These are phyloP conservation scores for Rhytidiadelphus loreus DNA, from an alignment of 225 moss, liverwort and hornwort genomes.

Conservation along the genomic window DNA sequence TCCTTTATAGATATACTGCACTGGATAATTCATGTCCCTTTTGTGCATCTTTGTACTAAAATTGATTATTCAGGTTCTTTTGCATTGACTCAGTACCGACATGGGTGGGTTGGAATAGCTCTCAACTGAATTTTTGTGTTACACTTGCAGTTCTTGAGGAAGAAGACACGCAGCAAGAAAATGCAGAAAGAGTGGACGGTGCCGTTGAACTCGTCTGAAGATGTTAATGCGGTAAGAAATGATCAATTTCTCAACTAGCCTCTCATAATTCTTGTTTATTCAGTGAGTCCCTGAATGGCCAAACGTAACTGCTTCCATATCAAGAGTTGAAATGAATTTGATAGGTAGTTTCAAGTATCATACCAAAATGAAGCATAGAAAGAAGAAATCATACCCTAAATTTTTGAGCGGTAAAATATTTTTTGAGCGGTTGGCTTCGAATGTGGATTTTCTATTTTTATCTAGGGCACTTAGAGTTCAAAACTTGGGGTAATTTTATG, in stretches of 20 bases:
- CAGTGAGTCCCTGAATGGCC: neutral
- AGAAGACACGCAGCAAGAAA: slow-evolving; percentile 74
- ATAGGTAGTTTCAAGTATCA: neutral
- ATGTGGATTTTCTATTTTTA: neutral
- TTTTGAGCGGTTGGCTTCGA: neutral
- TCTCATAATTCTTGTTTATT: neutral
- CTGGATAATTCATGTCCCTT: neutral
- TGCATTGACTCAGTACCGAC: neutral
- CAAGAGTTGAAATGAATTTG: neutral
- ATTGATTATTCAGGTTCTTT: too few relatives aligned
- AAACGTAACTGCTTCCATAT: neutral
- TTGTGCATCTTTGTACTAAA: neutral
- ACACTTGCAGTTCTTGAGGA: slow-evolving; percentile 61
- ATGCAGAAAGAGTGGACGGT: slow-evolving; percentile 72
- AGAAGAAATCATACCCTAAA: neutral
- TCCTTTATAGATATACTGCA: neutral
- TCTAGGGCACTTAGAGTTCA: neutral
- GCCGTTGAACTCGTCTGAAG: slow-evolving; percentile 46
- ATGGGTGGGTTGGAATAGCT: neutral
- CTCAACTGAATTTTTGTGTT: neutral
- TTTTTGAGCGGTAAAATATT: neutral
- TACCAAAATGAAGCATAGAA: neutral
- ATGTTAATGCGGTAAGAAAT: slow-evolving; percentile 35
- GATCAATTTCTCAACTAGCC: neutral
- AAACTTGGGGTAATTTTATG: neutral